These are phyloP conservation scores for Phaffia tasmanica DNA, from an alignment of 768 basidiomycete genomes.

Conservation along the genomic window DNA sequence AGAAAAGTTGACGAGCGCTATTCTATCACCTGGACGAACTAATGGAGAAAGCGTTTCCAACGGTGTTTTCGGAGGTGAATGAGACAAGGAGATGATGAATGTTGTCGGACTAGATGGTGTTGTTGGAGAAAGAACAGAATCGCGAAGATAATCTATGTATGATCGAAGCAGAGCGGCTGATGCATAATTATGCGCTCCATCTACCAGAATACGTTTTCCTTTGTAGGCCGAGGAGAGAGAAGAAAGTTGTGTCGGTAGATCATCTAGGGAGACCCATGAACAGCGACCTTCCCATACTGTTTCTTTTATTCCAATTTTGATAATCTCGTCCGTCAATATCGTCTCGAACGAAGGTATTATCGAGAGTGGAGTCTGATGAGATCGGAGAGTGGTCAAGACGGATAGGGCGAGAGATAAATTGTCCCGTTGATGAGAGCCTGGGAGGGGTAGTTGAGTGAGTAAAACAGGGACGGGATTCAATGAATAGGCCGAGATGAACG, in stretches of 20 bases:
- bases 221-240: conserved; percentile 38
- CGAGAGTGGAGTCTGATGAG: conserved; percentile 35
- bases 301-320: conserved; percentile 50
- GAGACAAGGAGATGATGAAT: conserved; percentile 69
- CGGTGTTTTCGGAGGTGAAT: conserved; percentile 76
- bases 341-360: conserved; percentile 32
- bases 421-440: conserved; percentile 71
- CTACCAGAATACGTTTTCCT: conserved; percentile 52
- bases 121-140: conserved; percentile 28
- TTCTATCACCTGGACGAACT: conserved; percentile 42
- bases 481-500: neutral
- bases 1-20: conserved; percentile 33
- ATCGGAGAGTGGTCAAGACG: conserved; percentile 51
- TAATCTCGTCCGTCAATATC: conserved; percentile 43
- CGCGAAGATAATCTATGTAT: conserved; percentile 49
- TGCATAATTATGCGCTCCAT: conserved; percentile 87
- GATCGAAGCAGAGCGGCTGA: conserved; percentile 56
- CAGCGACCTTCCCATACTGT: conserved; percentile 75
- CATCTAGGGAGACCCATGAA: conserved; percentile 43
- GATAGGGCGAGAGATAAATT: conserved; percentile 65
- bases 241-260: conserved; percentile 5
- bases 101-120: conserved; percentile 41
- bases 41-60: conserved; percentile 59
- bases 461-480: conserved; percentile 8
- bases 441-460: conserved; percentile 47